phyloP scores from a whole-genome alignment of 2,329 filamentous ascomycete genomes.

The Colletotrichum neosansevieriae region DNA sequence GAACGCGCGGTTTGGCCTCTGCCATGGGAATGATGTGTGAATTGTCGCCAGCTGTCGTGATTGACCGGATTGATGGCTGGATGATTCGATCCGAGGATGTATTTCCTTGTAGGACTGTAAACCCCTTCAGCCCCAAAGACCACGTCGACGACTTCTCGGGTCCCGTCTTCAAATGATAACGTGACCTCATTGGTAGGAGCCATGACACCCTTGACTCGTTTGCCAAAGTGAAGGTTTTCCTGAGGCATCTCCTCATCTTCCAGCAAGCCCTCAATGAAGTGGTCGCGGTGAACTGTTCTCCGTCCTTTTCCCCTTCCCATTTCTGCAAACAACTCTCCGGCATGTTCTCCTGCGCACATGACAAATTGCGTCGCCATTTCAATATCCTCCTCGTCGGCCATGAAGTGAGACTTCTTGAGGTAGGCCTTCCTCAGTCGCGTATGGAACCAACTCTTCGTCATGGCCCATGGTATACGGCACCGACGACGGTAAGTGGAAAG shows the following conservation, averaged over 20 bases:
- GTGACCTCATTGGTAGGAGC: neutral
- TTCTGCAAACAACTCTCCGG: neutral
- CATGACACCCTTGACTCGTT: neutral
- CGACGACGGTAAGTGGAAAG: too few species aligned
- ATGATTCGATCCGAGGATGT: neutral
- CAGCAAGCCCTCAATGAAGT: neutral
- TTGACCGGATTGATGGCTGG: neutral
- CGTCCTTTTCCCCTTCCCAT: neutral
- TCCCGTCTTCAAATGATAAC: neutral
- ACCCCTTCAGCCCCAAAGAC: neutral
- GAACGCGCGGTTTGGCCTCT: neutral
- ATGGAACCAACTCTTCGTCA: too few species aligned
- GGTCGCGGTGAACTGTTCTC: neutral
- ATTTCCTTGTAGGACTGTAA: neutral
- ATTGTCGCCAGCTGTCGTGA: slow-evolving; percentile 3
- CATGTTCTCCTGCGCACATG: neutral
- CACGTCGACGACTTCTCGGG: neutral
- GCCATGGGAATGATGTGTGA: neutral
- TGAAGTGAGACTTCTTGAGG: neutral
- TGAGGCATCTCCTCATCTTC: neutral
- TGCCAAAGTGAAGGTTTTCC: neutral
- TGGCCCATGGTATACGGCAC: too few species aligned
- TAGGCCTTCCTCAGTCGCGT: neutral
- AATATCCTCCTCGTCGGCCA: neutral
- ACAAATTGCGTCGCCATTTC: neutral